Conservation (phyloP, 371 early-diverging fungal species). For the Entomophthora muscae region DNA sequence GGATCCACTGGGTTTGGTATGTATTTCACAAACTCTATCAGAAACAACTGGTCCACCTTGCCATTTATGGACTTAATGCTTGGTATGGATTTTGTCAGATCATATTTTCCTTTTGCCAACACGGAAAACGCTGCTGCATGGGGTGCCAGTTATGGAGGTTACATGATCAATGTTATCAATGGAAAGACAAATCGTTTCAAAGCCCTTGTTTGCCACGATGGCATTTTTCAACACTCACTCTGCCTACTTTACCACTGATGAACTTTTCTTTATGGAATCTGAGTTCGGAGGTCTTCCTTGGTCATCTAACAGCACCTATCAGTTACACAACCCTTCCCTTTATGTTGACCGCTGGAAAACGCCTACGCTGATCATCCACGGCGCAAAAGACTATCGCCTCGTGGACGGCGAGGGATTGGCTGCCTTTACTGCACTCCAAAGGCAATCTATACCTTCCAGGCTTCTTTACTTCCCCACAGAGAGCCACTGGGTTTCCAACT, state of each 20-base stretch:
- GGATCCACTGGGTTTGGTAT: slow-evolving; percentile 74
- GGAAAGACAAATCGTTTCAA: slow-evolving; percentile 46
- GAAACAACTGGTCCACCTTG: slow-evolving; percentile 54
- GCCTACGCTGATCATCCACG: slow-evolving; percentile 60
- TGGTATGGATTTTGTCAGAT: slow-evolving; percentile 47
- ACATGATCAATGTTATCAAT: slow-evolving; percentile 55
- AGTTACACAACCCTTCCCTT: slow-evolving; percentile 48
- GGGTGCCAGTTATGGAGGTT: slow-evolving; percentile 72
- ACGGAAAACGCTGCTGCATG: slow-evolving; percentile 35
- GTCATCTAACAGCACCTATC: slow-evolving; percentile 29
- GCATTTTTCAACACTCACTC: slow-evolving; percentile 46
- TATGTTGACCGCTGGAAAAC: slow-evolving; percentile 59
- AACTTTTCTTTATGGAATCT: slow-evolving; percentile 58
- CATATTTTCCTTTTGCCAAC: too few relatives aligned
- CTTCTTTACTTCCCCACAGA: slow-evolving; percentile 69
- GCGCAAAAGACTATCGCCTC: slow-evolving; percentile 42
- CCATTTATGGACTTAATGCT: slow-evolving; percentile 55
- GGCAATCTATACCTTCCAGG: slow-evolving; percentile 45
- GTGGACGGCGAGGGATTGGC: slow-evolving; percentile 49
- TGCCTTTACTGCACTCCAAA: slow-evolving; percentile 58
- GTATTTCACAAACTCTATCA: slow-evolving; percentile 49
- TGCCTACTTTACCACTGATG: slow-evolving; percentile 55
- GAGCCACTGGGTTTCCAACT: slow-evolving; percentile 31
- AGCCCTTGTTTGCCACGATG: slow-evolving; percentile 64
- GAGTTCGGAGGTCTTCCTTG: slow-evolving; percentile 58